phyloP scores from a whole-genome alignment of 768 basidiomycete genomes.

The Holtermanniella nyarrowii region DNA sequence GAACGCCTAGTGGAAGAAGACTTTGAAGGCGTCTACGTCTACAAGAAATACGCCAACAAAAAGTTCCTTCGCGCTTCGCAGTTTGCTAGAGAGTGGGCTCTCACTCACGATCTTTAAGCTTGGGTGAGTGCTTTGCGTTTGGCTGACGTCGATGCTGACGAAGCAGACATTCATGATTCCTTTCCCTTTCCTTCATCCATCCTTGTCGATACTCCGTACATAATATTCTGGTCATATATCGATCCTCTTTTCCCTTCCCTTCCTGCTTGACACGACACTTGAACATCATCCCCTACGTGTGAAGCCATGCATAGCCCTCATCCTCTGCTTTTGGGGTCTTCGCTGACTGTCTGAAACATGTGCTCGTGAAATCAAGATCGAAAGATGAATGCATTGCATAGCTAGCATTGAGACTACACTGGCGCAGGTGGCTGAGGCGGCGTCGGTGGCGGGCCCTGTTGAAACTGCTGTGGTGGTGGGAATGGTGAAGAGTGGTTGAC shows the following conservation, averaged over 20 bases:
- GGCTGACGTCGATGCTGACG: neutral
- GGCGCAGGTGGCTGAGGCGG: neutral
- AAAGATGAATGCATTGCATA: neutral
- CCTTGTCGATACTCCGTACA: neutral
- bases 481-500: neutral
- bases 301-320: neutral
- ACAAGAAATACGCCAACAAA: constrained; percentile 94
- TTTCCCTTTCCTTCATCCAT: neutral
- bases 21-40: constrained; percentile 77
- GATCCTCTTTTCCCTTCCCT: neutral
- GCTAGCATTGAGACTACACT: neutral
- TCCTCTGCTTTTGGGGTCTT: no score
- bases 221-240: no score
- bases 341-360: no score
- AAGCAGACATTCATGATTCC: no score
- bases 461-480: neutral
- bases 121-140: neutral
- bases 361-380: neutral
- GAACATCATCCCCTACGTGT: neutral
- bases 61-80: constrained; percentile 77
- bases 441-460: neutral
- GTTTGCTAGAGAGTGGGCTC: constrained; percentile 46
- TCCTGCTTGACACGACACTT: neutral
- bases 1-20: constrained; percentile 69
- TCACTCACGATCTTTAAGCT: constrained; percentile 13